A percentile compares a stretch with the other conserved stretches of the same genome.
Conservation (phyloP, 768 basidiomycete genomes). For the Cubamyces lactineus region DNA sequence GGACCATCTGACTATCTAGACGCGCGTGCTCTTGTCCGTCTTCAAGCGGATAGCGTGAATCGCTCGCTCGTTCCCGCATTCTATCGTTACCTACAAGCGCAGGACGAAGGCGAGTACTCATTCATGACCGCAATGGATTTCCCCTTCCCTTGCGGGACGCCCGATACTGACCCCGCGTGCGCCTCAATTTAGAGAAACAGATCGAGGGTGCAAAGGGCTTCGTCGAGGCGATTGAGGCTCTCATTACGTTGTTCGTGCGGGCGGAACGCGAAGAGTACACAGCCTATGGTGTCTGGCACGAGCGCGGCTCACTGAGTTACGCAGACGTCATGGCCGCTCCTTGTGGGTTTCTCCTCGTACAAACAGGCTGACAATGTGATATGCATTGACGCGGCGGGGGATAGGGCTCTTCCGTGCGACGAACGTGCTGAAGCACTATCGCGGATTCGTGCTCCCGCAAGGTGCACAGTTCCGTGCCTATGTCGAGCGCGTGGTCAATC, state of each 20-base stretch:
- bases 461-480: slow-evolving; percentile 55
- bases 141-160: background rate
- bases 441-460: slow-evolving; percentile 61
- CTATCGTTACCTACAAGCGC: slow-evolving; percentile 76
- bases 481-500: slow-evolving; percentile 54
- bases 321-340: slow-evolving; percentile 72
- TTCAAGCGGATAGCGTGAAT: slow-evolving; percentile 70
- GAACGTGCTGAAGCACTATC: slow-evolving; percentile 66
- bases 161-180: background rate
- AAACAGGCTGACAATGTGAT: slow-evolving; percentile 5
- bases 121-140: background rate
- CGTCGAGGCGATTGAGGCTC: slow-evolving; percentile 49
- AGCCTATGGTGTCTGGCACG: slow-evolving; percentile 63
- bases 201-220: slow-evolving; percentile 57
- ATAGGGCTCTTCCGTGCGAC: slow-evolving; percentile 73
- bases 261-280: slow-evolving; percentile 41
- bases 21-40: slow-evolving; percentile 64
- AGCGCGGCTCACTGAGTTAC: slow-evolving; percentile 55
- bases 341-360: slow-evolving; percentile 47
- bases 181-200: slow-evolving; percentile 43
- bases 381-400: background rate
- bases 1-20: slow-evolving; percentile 43
- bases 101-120: slow-evolving; percentile 42
- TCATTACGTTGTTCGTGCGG: slow-evolving; percentile 60
- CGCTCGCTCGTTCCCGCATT: slow-evolving; percentile 70